A percentile compares a stretch with the other conserved stretches of the same genome.
phyloP scores from a whole-genome alignment of 2,329 filamentous ascomycete genomes.

The Claviceps sp. region DNA sequence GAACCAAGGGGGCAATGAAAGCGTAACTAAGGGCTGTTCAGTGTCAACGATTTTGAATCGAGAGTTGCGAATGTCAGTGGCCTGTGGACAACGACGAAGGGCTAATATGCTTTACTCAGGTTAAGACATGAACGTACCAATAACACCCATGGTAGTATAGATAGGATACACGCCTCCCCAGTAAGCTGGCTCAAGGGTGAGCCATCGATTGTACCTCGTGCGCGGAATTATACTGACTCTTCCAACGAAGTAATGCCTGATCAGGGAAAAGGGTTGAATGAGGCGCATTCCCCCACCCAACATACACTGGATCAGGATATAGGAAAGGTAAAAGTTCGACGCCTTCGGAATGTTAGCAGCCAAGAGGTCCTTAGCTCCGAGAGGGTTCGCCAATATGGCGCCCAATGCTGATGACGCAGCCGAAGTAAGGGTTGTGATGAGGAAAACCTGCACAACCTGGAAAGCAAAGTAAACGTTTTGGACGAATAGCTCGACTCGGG shows the following conservation, averaged over 20 bases:
- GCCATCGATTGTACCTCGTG: constrained; percentile 68
- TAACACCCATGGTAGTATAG: constrained; percentile 69
- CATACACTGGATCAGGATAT: constrained; percentile 86
- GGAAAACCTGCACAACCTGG: constrained; percentile 82
- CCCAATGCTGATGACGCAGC: constrained; percentile 59
- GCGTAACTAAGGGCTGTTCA: constrained; percentile 64
- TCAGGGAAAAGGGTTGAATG: constrained; percentile 55
- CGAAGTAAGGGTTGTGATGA: constrained; percentile 72
- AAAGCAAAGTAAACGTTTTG: constrained; percentile 88
- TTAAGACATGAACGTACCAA: constrained; percentile 40
- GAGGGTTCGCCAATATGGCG: constrained; percentile 49
- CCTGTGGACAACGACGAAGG: background rate
- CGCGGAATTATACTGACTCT: constrained; percentile 66
- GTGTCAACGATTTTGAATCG: background rate
- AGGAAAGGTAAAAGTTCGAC: constrained; percentile 88
- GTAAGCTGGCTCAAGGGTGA: constrained; percentile 55
- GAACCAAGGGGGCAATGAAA: constrained; percentile 71
- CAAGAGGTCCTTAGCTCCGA: constrained; percentile 47
- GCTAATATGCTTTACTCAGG: background rate
- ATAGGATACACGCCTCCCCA: constrained; percentile 78
- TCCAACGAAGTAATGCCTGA: constrained; percentile 44
- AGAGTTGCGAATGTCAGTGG: background rate
- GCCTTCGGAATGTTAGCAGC: constrained; percentile 65
- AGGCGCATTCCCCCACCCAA: constrained; percentile 63
- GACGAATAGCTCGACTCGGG: constrained; percentile 73